Percentiles rank a stretch among this genome's conserved stretches.
phyloP scores from a whole-genome alignment of 2,329 filamentous ascomycete genomes.

The Stemphylium vesicarium region DNA sequence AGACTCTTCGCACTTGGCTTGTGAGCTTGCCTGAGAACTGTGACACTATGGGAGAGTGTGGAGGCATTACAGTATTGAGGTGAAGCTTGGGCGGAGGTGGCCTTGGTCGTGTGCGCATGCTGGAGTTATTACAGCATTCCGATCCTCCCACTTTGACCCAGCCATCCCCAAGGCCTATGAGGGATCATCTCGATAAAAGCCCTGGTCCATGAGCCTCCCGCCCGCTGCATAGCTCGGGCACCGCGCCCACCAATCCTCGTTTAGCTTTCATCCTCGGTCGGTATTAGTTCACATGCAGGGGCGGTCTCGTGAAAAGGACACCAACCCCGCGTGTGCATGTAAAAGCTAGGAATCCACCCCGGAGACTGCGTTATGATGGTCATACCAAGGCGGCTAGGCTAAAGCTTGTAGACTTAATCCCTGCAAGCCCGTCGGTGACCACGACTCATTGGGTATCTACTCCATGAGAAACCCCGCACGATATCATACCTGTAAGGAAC shows the following conservation, averaged over 20 bases:
- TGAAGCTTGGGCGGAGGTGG: slow-evolving; percentile 44
- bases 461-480: slow-evolving; percentile 15
- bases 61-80: slow-evolving; percentile 41
- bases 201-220: slow-evolving; percentile 16
- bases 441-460: slow-evolving; percentile 16
- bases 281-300: slow-evolving; percentile 6
- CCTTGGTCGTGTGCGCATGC: slow-evolving; percentile 43
- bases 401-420: slow-evolving; percentile 30
- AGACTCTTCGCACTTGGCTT: slow-evolving; percentile 43
- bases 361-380: slow-evolving; percentile 21
- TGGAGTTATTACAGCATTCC: slow-evolving; percentile 39
- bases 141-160: slow-evolving; percentile 20
- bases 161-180: slow-evolving; percentile 13
- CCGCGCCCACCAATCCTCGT: slow-evolving; percentile 10
- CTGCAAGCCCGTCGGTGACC: slow-evolving; percentile 21
- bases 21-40: slow-evolving; percentile 44
- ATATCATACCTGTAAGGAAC: slow-evolving; percentile 17
- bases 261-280: slow-evolving; percentile 14
- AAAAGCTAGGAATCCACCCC: slow-evolving; percentile 7
- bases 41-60: slow-evolving; percentile 41
- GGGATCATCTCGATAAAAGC: slow-evolving; percentile 20
- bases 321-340: slow-evolving; percentile 13
- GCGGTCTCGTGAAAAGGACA: not conserved
- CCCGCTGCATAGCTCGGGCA: slow-evolving; percentile 6
- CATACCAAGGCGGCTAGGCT: slow-evolving; percentile 21